Conservation (phyloP, 1,139 yeast species). For the Spencermartinsiella ligniputridi region DNA sequence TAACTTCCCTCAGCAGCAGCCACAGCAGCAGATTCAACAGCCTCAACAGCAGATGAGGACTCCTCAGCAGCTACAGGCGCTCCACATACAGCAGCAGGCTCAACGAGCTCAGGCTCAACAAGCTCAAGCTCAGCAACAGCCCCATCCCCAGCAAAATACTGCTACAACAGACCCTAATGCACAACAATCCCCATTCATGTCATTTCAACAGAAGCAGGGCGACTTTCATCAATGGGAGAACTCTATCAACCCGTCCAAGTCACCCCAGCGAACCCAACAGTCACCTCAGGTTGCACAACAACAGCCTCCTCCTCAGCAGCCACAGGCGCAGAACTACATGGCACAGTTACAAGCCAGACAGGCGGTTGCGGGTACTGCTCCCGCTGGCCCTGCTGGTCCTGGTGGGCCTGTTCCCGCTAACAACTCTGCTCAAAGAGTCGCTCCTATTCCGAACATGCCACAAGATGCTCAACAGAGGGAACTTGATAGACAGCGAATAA, state of each 20-base stretch:
- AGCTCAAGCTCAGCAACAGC: conserved; percentile 23
- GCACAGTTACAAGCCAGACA: conserved; percentile 15
- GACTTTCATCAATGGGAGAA: conserved; percentile 16
- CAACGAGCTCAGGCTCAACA: conserved; percentile 24
- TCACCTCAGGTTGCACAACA: conserved; percentile 13
- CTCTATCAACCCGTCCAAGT: conserved; percentile 2
- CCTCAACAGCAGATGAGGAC: conserved; percentile 8
- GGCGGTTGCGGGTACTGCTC: conserved; percentile 17
- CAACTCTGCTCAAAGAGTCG: conserved; percentile 11
- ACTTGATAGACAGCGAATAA: conserved; percentile 51
- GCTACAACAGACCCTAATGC: not conserved
- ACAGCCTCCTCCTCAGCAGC: conserved; percentile 16
- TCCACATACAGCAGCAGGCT: conserved; percentile 12
- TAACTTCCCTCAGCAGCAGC: conserved; percentile 1
- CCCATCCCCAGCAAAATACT: conserved; percentile 13
- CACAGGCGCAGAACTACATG: conserved; percentile 11
- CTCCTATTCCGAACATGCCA: conserved; percentile 8
- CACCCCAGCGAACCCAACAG: conserved; percentile 5
- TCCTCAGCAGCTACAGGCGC: conserved; percentile 20
- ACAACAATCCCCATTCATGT: not conserved
- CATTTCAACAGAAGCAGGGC: conserved; percentile 4
- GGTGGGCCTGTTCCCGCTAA: conserved; percentile 21
- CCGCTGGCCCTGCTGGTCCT: conserved; percentile 4
- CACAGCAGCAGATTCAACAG: conserved; percentile 6
- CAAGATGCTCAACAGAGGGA: conserved; percentile 31